Percentiles rank a stretch among this genome's conserved stretches.
Evolutionary conservation across 768 basidiomycete species (phyloP).

Genomic region (Amanita rimosa): DNA sequence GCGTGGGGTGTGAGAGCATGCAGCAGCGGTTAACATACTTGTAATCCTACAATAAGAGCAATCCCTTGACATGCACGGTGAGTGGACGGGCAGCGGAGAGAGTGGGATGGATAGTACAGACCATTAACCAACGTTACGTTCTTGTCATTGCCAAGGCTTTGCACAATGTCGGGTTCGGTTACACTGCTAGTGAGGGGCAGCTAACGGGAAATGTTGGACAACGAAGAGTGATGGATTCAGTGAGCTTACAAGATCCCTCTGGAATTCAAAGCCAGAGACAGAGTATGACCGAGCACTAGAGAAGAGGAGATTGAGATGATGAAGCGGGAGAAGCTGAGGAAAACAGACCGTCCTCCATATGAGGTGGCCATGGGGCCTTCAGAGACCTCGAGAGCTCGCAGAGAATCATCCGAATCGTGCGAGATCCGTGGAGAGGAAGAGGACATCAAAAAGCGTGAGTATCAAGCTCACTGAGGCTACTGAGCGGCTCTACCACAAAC

Average conservation of each 20-base stretch:
- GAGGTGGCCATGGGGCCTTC: slow-evolving; percentile 38
- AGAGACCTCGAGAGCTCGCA: slow-evolving; percentile 70
- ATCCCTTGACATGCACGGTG: slow-evolving; percentile 41
- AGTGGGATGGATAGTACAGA: slow-evolving; percentile 15
- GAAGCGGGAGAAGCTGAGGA: background rate
- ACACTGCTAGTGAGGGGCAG: slow-evolving; percentile 70
- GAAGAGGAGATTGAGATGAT: background rate
- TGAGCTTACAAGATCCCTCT: slow-evolving; percentile 39
- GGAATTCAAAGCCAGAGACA: slow-evolving; percentile 68
- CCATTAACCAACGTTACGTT: slow-evolving; percentile 71
- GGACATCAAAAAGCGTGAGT: slow-evolving; percentile 22
- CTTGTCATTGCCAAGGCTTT: slow-evolving; percentile 48
- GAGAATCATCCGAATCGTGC: slow-evolving; percentile 59
- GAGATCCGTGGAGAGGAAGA: slow-evolving; percentile 30
- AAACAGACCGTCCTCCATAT: slow-evolving; percentile 24
- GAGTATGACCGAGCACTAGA: slow-evolving; percentile 51
- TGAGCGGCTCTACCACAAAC: slow-evolving; percentile 13
- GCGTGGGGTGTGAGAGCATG: background rate
- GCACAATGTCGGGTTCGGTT: slow-evolving; percentile 50
- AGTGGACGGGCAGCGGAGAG: background rate
- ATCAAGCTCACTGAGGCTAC: background rate
- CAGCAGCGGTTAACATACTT: slow-evolving; percentile 32
- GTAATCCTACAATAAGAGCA: slow-evolving; percentile 72
- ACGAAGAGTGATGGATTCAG: background rate
- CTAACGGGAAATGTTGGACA: slow-evolving; percentile 9